These are phyloP conservation scores for Aphanomyces astaci DNA, from an alignment of 352 stramenopile genomes.

Conservation along the genomic window DNA sequence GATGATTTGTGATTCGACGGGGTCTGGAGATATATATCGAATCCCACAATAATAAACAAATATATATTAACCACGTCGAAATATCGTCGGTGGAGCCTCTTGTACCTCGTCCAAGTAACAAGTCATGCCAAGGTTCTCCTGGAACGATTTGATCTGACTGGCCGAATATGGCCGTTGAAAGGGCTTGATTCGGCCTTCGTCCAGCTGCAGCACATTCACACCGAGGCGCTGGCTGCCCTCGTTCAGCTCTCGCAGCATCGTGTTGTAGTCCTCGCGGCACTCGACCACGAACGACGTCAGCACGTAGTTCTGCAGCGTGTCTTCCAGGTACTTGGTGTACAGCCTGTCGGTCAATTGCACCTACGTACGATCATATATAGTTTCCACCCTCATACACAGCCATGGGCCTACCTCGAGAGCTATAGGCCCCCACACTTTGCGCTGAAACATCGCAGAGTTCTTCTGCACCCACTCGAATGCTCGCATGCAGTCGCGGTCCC, in stretches of 20 bases:
- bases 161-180: conserved; percentile 50
- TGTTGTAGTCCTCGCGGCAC: conserved; percentile 76
- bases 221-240: conserved; percentile 45
- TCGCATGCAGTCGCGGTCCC: conserved; percentile 61
- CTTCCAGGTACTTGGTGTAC: conserved; percentile 79
- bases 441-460: conserved; percentile 55
- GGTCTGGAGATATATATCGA: no score
- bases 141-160: conserved; percentile 46
- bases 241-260: conserved; percentile 57
- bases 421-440: conserved; percentile 75
- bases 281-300: conserved; percentile 65
- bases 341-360: conserved; percentile 74
- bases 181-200: conserved; percentile 43
- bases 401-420: conserved; percentile 76
- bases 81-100: no score
- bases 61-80: no score
- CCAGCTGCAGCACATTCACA: conserved; percentile 57
- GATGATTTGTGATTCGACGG: no score
- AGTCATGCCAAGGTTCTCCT: conserved; percentile 50
- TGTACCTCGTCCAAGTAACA: conserved; percentile 73
- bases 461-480: conserved; percentile 69
- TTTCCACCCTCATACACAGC: no score
- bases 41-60: no score
- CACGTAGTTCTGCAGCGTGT: conserved; percentile 73
- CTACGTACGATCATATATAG: no score